These are phyloP conservation scores for Ananas comosus DNA, from an alignment of 176 grass and related monocot species.

Conservation along the genomic window DNA sequence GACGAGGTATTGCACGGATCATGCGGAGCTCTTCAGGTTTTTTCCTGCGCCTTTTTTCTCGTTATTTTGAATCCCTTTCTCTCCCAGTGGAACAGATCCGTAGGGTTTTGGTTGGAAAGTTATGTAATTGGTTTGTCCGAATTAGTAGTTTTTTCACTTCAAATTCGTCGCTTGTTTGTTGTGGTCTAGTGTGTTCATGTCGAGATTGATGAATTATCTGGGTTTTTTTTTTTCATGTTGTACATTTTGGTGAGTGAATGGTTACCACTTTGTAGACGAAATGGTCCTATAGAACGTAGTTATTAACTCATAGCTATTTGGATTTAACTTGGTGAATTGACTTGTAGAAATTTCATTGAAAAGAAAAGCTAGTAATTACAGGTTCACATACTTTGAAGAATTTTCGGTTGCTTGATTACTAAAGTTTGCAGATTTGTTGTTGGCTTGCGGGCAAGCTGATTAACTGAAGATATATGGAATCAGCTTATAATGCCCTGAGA, in stretches of 20 bases:
- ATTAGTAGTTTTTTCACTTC: slow-evolving; percentile 1
- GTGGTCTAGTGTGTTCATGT: background rate
- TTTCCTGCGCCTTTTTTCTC: background rate
- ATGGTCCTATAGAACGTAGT: no score
- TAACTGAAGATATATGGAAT: no score
- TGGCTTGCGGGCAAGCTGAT: no score
- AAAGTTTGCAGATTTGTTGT: no score
- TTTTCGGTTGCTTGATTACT: no score
- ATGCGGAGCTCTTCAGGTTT: slow-evolving; percentile 68
- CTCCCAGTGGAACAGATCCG: background rate
- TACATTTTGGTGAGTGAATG: background rate
- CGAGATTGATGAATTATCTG: background rate
- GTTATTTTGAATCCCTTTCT: no score
- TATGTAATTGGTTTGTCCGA: background rate
- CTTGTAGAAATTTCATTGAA: no score
- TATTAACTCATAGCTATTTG: no score
- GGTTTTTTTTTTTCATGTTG: background rate
- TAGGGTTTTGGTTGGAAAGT: background rate
- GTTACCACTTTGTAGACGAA: background rate
- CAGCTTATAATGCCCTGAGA: no score
- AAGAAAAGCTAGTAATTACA: no score
- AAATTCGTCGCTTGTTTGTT: background rate
- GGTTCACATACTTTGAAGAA: no score
- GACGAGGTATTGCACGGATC: slow-evolving; percentile 72
- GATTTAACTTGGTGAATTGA: no score